These are phyloP conservation scores for Physaria fendleri DNA, from an alignment of 345 rosid species.

Conservation along the genomic window DNA sequence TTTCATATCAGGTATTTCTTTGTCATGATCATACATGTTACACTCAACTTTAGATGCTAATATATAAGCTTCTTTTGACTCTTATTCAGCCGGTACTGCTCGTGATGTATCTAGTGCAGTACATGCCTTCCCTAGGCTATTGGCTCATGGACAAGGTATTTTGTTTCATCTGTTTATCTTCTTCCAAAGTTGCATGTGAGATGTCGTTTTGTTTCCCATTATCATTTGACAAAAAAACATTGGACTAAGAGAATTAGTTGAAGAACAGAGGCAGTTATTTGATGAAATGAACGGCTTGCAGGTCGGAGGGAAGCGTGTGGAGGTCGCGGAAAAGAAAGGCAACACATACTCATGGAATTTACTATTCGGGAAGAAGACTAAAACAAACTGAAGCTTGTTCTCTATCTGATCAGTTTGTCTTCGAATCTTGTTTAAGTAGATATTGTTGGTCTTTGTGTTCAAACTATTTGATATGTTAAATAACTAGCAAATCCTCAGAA, in stretches of 20 bases:
- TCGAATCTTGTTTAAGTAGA: too few species aligned
- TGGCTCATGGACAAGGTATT: slow-evolving; percentile 97
- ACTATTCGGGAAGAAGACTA: slow-evolving; percentile 64
- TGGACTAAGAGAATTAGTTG: not conserved
- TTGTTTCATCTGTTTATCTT: not conserved
- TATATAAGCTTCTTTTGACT: not conserved
- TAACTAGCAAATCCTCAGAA: not conserved
- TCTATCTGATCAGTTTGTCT: too few species aligned
- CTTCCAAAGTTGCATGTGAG: not conserved
- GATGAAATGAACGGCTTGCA: slow-evolving; percentile 15
- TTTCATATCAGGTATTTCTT: slow-evolving; percentile 73
- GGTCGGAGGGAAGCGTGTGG: slow-evolving; percentile 78
- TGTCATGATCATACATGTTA: not conserved
- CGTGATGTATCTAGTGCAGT: slow-evolving; percentile 86
- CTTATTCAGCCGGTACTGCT: slow-evolving; percentile 77
- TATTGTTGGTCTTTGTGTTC: not conserved
- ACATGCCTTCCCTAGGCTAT: slow-evolving; percentile 75
- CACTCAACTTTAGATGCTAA: not conserved
- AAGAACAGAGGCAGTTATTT: not conserved
- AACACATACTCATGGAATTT: slow-evolving; percentile 63
- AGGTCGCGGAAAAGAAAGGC: slow-evolving; percentile 69
- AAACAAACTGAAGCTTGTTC: slow-evolving; percentile 57
- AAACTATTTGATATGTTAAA: not conserved
- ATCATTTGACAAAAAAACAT: not conserved
- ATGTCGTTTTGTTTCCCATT: not conserved